These are phyloP conservation scores for Aeminium ludgeri DNA, from an alignment of 495 filamentous ascomycete genomes.

Conservation along the genomic window DNA sequence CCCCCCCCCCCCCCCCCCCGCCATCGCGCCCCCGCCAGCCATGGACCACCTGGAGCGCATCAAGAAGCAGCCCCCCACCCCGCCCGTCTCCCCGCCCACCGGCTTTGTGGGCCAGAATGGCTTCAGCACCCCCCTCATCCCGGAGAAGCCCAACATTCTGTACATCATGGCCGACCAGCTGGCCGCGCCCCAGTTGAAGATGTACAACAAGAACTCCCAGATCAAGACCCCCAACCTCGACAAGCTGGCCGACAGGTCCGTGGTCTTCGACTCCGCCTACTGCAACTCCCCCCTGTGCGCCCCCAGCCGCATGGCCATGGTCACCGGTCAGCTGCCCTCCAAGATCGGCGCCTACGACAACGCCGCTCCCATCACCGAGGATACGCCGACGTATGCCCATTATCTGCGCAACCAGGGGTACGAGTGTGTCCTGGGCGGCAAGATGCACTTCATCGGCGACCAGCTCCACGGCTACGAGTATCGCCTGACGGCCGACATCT, in stretches of 20 bases:
- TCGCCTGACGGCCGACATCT: constrained; percentile 78
- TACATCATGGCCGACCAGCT: constrained; percentile 92
- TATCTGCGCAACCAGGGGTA: constrained; percentile 73
- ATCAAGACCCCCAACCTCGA: constrained; percentile 81
- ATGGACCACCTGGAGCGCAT: constrained; percentile 11
- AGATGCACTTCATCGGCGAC: constrained; percentile 93
- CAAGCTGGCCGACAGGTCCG: constrained; percentile 54
- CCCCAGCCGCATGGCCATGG: constrained; percentile 75
- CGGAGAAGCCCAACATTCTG: constrained; percentile 49
- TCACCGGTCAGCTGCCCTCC: constrained; percentile 70
- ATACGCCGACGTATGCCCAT: constrained; percentile 74
- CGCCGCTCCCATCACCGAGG: constrained; percentile 53
- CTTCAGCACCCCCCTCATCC: constrained; percentile 15
- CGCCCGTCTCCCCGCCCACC: constrained; percentile 12
- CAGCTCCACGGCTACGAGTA: constrained; percentile 83
- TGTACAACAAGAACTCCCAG: constrained; percentile 61
- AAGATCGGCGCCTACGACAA: constrained; percentile 83
- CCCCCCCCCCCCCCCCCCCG: background rate
- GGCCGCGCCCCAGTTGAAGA: constrained; percentile 65
- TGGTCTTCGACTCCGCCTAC: constrained; percentile 78
- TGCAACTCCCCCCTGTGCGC: constrained; percentile 80
- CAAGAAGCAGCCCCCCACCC: constrained; percentile 12
- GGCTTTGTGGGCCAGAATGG: constrained; percentile 14
- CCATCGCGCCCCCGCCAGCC: background rate
- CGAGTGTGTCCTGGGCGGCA: constrained; percentile 74